Percentiles rank a stretch among this genome's conserved stretches.
Evolutionary conservation across 305 asterid genomes (phyloP).

Genomic region (Fraxinus xanthoxyloides): DNA sequence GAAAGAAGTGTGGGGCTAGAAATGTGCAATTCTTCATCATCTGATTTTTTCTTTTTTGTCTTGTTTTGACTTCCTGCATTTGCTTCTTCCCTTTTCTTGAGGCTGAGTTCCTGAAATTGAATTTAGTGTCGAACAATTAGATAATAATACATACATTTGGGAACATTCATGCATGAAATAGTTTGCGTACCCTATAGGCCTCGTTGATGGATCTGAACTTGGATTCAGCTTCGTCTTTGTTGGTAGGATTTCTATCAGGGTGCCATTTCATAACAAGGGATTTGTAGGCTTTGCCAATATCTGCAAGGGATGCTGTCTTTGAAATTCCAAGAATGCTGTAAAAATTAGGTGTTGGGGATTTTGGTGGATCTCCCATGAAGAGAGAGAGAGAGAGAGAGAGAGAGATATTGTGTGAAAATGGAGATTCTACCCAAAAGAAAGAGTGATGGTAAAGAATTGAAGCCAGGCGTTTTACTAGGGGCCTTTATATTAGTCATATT

Average conservation of each 20-base stretch:
- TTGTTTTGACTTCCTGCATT: conserved; percentile 26
- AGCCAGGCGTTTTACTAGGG: conserved; percentile 32
- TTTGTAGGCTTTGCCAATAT: conserved; percentile 65
- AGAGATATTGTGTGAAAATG: conserved; percentile 14
- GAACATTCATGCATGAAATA: conserved; percentile 7
- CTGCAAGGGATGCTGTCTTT: conserved; percentile 63
- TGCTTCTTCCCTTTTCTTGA: conserved; percentile 58
- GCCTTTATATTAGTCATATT: conserved; percentile 20
- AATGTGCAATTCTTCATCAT: conserved; percentile 45
- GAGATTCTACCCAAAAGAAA: conserved; percentile 28
- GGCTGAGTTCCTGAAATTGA: conserved; percentile 55
- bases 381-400: conserved; percentile 4
- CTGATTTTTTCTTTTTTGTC: conserved; percentile 30
- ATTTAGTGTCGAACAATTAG: background rate
- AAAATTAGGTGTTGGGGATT: conserved; percentile 41
- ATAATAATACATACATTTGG: background rate
- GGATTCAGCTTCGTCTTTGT: conserved; percentile 62
- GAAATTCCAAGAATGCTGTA: conserved; percentile 59
- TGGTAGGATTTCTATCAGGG: conserved; percentile 63
- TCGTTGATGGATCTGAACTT: conserved; percentile 61
- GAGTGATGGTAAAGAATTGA: conserved; percentile 14
- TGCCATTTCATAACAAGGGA: conserved; percentile 70
- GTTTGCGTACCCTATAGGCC: conserved; percentile 58
- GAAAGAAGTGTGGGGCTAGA: conserved; percentile 68
- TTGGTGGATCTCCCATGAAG: conserved; percentile 58